Evolutionary conservation across 345 rosid species (phyloP), one percentile per base, ranked within the genome.

Genomic region (Linum lewisii): DNA sequence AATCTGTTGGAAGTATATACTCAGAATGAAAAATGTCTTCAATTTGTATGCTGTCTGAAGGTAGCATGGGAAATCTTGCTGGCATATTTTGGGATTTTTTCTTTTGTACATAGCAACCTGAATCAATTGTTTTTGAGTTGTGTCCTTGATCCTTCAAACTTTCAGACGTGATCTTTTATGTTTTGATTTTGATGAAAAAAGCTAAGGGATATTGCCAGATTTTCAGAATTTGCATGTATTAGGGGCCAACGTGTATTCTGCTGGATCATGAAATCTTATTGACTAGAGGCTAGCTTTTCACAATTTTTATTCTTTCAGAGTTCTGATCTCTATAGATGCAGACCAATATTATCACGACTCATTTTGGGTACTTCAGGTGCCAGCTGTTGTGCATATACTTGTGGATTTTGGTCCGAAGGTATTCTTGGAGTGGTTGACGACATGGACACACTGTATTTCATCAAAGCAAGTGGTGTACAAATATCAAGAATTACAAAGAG

Each of bases 381-480:
- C 61, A 61, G 69, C 61, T 72, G 62, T 59, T 69, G 78, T 69
- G 69, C 81, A 38, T 87, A 80, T 75, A 73, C 74, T 52, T 76
- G 65, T 70, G 95, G 97, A 72, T 83, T 77, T 55, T 93, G 99
- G 97, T 89, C 94, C 7, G 99, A 81, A 73, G 85, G 85, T 77
- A 72, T 89, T 66, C 89, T 93, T 69, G 95, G 94, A 75, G 70
- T 89, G 51, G 69, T 70, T 63, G 90, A 87, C 74, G 88, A 81
- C 71, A 65, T 61, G 38, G 88, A 72, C 69, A 77, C 83, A 38
- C 64, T 93, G 44, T 82, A 79, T 78, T 83, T 93, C 73, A 75
- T 93, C 70, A 83, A 80, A 80, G 78, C 85, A 72, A 87, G 78
- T 23, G 99, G 99, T 55, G 94, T 83, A 70, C 94, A 85, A 72